Evolutionary conservation across 169 alveolate genomes (phyloP).

Genomic region (Condylostoma magnum): DNA sequence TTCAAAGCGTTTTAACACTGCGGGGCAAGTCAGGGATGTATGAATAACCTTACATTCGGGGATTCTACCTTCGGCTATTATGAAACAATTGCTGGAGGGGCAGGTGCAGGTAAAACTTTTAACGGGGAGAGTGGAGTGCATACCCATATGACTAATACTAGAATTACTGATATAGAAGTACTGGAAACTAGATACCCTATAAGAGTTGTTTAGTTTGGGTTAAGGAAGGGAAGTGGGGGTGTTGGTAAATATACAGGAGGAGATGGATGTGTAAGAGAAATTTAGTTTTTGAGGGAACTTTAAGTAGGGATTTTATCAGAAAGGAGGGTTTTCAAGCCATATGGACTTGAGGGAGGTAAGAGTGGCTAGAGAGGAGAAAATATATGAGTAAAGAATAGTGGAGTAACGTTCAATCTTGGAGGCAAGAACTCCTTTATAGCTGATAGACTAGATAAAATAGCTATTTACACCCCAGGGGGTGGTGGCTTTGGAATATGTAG

Average conservation of each 20-base stretch:
- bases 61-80: constrained; percentile 60
- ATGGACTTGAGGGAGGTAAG: constrained; percentile 80
- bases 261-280: constrained; percentile 72
- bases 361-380: constrained; percentile 72
- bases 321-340: constrained; percentile 75
- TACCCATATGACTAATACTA: constrained; percentile 87
- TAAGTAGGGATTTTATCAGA: constrained; percentile 68
- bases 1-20: constrained; percentile 68
- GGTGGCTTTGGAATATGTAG: constrained; percentile 91
- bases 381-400: constrained; percentile 44
- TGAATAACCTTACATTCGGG: constrained; percentile 87
- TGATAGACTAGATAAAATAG: constrained; percentile 46
- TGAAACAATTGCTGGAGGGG: constrained; percentile 87
- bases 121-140: constrained; percentile 79
- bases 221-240: constrained; percentile 79
- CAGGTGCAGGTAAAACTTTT: constrained; percentile 84
- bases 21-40: constrained; percentile 82
- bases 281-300: constrained; percentile 55
- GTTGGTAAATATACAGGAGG: constrained; percentile 77
- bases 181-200: constrained; percentile 84
- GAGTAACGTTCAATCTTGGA: constrained; percentile 48
- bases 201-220: constrained; percentile 45
- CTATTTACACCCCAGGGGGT: constrained; percentile 83
- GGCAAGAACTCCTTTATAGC: constrained; percentile 59
- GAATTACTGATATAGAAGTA: constrained; percentile 83